These are phyloP conservation scores for Daphne laureola DNA, from an alignment of 441 rosid genomes.

Conservation along the genomic window DNA sequence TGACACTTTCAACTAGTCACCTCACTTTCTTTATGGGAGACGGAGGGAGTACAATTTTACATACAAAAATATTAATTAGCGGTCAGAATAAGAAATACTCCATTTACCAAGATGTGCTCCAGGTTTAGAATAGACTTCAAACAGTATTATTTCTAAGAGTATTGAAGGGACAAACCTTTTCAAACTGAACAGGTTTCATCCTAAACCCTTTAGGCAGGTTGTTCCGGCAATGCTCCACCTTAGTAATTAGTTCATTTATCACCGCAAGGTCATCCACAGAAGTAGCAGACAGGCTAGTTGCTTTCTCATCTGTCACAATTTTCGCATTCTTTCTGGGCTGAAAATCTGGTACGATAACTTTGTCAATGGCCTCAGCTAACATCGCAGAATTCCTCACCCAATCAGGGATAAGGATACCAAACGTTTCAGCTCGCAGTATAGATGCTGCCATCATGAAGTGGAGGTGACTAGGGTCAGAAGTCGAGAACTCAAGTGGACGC, in stretches of 20 bases:
- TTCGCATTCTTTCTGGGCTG: constrained; percentile 72
- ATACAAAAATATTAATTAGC: no score
- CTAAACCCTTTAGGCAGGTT: constrained; percentile 46
- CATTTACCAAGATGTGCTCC: no score
- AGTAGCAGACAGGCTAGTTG: constrained; percentile 49
- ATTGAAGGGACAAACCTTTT: constrained; percentile 45
- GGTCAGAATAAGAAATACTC: no score
- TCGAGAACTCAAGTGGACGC: constrained; percentile 62
- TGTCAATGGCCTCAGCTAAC: constrained; percentile 58
- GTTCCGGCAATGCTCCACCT: constrained; percentile 51
- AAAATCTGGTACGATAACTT: constrained; percentile 77
- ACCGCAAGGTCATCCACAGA: constrained; percentile 71
- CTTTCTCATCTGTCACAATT: constrained; percentile 88
- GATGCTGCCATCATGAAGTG: constrained; percentile 67
- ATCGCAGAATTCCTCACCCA: constrained; percentile 53
- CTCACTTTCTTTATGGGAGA: no score
- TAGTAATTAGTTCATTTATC: constrained; percentile 51
- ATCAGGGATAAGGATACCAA: constrained; percentile 73
- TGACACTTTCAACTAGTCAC: no score
- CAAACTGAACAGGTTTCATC: constrained; percentile 90
- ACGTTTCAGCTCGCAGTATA: constrained; percentile 71
- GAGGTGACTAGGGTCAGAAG: constrained; percentile 57
- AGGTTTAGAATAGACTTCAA: no score
- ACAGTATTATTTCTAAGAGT: no score
- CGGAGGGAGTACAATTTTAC: no score